phyloP scores from a whole-genome alignment of 495 filamentous ascomycete species.

The Penicillium lividum region DNA sequence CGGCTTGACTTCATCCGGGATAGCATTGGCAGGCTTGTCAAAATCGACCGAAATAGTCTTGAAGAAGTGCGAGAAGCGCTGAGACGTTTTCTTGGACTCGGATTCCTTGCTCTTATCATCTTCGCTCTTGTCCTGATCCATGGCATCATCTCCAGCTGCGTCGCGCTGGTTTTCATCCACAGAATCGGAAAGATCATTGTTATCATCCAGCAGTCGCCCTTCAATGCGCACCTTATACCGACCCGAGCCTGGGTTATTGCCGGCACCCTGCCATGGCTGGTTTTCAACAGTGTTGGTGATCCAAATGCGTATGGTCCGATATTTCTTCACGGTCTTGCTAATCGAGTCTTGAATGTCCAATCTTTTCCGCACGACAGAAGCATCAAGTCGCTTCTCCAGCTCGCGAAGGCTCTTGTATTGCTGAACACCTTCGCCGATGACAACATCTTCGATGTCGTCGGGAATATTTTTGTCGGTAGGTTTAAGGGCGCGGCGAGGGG shows the following conservation, averaged over 20 bases:
- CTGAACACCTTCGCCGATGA: slow-evolving; percentile 77
- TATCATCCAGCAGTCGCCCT: slow-evolving; percentile 80
- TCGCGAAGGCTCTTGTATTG: slow-evolving; percentile 83
- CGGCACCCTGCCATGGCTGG: slow-evolving; percentile 80
- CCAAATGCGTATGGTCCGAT: slow-evolving; percentile 88
- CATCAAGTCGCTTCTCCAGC: slow-evolving; percentile 85
- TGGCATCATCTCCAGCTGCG: slow-evolving; percentile 43
- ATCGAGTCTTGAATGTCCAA: slow-evolving; percentile 86
- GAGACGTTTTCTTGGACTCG: slow-evolving; percentile 45
- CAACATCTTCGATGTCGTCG: slow-evolving; percentile 77
- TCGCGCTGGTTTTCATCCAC: slow-evolving; percentile 56
- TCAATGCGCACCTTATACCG: slow-evolving; percentile 92
- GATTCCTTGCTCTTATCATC: slow-evolving; percentile 39
- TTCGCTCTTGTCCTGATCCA: slow-evolving; percentile 58
- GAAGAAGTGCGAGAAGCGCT: slow-evolving; percentile 92
- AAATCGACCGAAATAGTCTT: slow-evolving; percentile 87
- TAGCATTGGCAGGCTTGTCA: slow-evolving; percentile 56
- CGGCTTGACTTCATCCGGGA: slow-evolving; percentile 57
- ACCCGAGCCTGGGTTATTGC: slow-evolving; percentile 45
- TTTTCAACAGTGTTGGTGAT: slow-evolving; percentile 93
- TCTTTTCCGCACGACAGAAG: slow-evolving; percentile 91
- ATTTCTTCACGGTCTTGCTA: slow-evolving; percentile 75
- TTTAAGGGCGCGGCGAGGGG: slow-evolving; percentile 76
- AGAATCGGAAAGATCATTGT: slow-evolving; percentile 50
- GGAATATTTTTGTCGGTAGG: slow-evolving; percentile 95